phyloP scores from a whole-genome alignment of 192 early-diverging fungal species.

The Rhizophagus prolifer region DNA sequence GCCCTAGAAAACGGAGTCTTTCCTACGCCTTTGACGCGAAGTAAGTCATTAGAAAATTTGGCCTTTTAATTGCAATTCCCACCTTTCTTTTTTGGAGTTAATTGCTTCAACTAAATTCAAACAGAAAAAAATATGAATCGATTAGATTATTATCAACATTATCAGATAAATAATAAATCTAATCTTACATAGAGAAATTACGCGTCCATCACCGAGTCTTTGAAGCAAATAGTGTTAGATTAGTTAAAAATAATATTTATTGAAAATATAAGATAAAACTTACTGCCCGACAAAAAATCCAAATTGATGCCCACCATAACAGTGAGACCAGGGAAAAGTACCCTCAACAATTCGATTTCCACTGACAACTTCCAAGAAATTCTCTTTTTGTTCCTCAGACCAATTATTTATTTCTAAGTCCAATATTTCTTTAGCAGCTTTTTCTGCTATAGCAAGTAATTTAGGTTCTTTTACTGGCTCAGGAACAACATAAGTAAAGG shows the following conservation, averaged over 20 bases:
- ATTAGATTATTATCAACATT: not conserved
- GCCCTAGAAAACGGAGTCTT: slow-evolving; percentile 85
- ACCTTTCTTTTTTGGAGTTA: slow-evolving; percentile 38
- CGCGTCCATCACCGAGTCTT: slow-evolving; percentile 80
- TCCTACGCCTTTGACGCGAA: slow-evolving; percentile 44
- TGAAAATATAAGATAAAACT: not conserved
- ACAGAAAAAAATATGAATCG: not conserved
- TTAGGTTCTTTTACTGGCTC: not conserved
- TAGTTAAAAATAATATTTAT: not conserved
- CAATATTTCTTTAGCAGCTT: not conserved
- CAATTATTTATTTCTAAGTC: not conserved
- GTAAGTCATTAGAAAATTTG: not conserved
- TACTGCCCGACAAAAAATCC: slow-evolving; percentile 66
- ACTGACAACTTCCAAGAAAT: not conserved
- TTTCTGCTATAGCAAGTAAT: not conserved
- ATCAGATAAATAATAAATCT: not conserved
- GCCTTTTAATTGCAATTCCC: slow-evolving; percentile 87
- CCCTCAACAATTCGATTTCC: not conserved
- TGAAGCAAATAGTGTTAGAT: not conserved
- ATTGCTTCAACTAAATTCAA: slow-evolving; percentile 45
- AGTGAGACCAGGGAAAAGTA: slow-evolving; percentile 59
- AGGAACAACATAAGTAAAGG: not conserved
- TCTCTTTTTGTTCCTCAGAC: not conserved
- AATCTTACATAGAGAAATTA: slow-evolving; percentile 73
- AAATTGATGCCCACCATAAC: slow-evolving; percentile 76